Percentiles rank a stretch among this genome's conserved stretches.
Conservation (phyloP, 768 basidiomycete species). For the Naganishia vaughanmartiniae region DNA sequence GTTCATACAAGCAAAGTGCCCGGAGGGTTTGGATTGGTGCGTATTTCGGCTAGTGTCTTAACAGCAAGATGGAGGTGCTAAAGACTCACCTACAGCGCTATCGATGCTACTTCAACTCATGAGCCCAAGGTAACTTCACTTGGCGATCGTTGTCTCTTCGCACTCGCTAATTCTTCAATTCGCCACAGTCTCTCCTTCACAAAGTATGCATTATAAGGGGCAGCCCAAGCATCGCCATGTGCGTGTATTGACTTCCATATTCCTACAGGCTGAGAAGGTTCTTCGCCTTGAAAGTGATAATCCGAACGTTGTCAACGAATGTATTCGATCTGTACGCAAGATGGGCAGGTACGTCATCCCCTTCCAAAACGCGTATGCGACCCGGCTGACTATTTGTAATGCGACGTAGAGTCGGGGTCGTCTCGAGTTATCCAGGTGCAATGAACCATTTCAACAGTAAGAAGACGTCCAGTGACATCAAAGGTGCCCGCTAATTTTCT, state of each 20-base stretch:
- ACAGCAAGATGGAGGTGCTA: not conserved
- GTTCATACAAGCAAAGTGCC: constrained; percentile 63
- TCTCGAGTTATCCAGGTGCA: constrained; percentile 66
- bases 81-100: constrained; percentile 16
- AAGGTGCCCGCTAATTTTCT: no score
- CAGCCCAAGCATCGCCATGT: not conserved
- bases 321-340: constrained; percentile 58
- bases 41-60: not conserved
- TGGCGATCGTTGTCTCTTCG: constrained; percentile 45
- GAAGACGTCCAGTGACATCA: not conserved
- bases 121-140: constrained; percentile 62
- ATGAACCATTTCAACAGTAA: constrained; percentile 58
- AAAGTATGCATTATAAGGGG: not conserved
- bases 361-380: not conserved
- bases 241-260: not conserved
- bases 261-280: constrained; percentile 57
- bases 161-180: not conserved
- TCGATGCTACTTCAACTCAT: constrained; percentile 60
- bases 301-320: constrained; percentile 63
- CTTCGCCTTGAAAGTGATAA: constrained; percentile 74
- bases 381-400: not conserved
- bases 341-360: constrained; percentile 54
- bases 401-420: constrained; percentile 56
- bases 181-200: not conserved
- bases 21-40: constrained; percentile 60